Evolutionary conservation across 208 protist genomes (phyloP).

Genomic region (Zelonia costaricensis): DNA sequence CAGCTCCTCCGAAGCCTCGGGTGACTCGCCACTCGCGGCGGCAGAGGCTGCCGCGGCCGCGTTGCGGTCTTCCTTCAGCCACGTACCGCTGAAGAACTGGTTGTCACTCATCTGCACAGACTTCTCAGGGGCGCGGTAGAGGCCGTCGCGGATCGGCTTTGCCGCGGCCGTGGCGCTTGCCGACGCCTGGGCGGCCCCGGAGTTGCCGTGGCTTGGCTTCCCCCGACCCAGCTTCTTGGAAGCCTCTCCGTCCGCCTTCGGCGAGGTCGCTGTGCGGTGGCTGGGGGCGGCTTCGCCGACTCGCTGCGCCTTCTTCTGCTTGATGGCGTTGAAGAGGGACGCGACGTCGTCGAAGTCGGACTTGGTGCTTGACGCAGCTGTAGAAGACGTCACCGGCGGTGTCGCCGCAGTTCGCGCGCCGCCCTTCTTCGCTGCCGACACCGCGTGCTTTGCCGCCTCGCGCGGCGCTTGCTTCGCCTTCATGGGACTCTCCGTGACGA

Average conservation of each 20-base stretch:
- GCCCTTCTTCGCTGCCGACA: background rate
- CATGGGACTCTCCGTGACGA: background rate
- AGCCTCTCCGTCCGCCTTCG: background rate
- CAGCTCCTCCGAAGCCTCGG: constrained; percentile 20
- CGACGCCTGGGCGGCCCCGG: too few species aligned
- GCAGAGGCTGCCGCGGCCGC: background rate
- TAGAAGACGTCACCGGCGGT: background rate
- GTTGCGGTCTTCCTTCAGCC: constrained; percentile 25
- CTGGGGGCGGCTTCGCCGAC: background rate
- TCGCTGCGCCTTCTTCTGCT: constrained; percentile 16
- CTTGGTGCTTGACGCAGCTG: too few species aligned
- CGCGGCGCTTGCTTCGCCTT: constrained; percentile 12
- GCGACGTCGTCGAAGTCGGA: constrained; percentile 26
- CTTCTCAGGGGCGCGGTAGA: constrained; percentile 80
- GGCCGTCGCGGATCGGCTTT: constrained; percentile 47
- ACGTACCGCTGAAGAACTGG: constrained; percentile 69
- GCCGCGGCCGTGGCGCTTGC: background rate
- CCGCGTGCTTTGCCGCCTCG: constrained; percentile 6
- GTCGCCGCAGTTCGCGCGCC: background rate
- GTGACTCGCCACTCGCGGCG: background rate
- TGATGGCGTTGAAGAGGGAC: constrained; percentile 22
- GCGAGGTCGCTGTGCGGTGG: background rate
- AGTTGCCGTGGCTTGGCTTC: too few species aligned
- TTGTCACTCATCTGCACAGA: constrained; percentile 76
- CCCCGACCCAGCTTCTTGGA: background rate